Base-by-base conservation (phyloP, 2,329 filamentous ascomycete genomes). In the Dactylellina cionopaga region DNA sequence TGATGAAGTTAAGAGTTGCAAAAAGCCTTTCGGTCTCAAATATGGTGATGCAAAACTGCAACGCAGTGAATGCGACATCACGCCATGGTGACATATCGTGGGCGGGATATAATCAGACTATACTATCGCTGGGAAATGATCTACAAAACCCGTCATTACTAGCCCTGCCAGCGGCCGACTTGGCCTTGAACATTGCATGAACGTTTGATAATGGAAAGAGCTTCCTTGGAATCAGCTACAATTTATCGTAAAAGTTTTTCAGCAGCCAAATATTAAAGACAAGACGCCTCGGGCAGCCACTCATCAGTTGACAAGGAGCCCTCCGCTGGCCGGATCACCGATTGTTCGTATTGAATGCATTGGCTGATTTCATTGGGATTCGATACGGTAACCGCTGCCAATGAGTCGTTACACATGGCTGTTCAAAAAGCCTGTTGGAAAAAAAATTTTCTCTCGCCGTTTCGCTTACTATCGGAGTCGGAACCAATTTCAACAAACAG, bases 401-500 rank as follows among this genome's bases (percentile, higher is more conserved):
- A 54, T 54, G 31, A 41, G 51, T 41, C 31, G 51, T 55, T 22
- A 24, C 35, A 55, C 35, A 41, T 55, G 51, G 17, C 17, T 44
- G 49, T 27, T 33, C 51, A 29, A 55, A 55, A 31, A 29, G 31
- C 29, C 33, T 22, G 10, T 29, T 39, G 31, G 15, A 47, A 65
- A 55, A 55, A 19, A 35, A 49, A 29, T 66, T 58, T 54, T 46
- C 13, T 25, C 49, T 66, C 62, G 62, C 62, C 51, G 62, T 66
- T 51, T 66, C 62, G 62, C 62, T 66, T 66, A 66, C 33, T 49
- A 17, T 66, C 62, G 62, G 62, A 58, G 31, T 56, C 47, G 49
- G 62, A 58, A 58, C n/a, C n/a, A 52, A 52, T 66, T 41, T 29
- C 55, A 56, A 9, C n/a, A 22, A 27, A 6, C 29, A 11, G 22